Evolutionary conservation across 2,329 filamentous ascomycete species (phyloP), one percentile per base, ranked within the genome.

Genomic region (Fusarium bactridioides): DNA sequence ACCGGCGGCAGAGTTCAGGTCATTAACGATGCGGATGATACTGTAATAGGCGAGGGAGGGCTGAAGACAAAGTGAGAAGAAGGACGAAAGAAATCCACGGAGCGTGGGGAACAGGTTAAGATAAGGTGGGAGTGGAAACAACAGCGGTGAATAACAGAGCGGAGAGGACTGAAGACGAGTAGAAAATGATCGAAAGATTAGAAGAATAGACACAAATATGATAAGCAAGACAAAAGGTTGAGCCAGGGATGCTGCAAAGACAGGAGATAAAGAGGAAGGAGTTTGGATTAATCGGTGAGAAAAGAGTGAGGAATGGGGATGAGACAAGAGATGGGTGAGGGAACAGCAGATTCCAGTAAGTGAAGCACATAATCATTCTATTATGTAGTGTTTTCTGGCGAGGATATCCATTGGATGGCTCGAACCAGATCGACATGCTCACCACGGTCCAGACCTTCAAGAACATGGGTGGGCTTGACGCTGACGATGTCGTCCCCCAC

Each of bases 1-100:
- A 76, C 86, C 85, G 25, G 85, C 83, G 12, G 86, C 86, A 23
- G 86, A 83, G 67, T 80, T 87, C 76, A 80, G 78, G 43, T 84
- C 80, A 57, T 57, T n/a, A n/a, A n/a, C 83, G 82, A 3, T 88
- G 86, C 76, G 75, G 82, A 10, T 25, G 43, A 33, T 33, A 33
- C 31, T 33, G 31, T 33, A 33, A 35, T n/a, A 44, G 63, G 48
- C 41, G 61, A 86, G 86, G 19, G 86, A 85, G 10, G 86, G 35
- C 84, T 81, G 45, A 80, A 53, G 54, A 61, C 38, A 80, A 87
- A 70, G 82, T 87, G 11, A 78, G 76, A 58, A 86, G 87, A 66
- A 80, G 76, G 38, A 79, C 86, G 29, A 63, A 63, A 69, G 51
- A 76, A 67, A 41, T 47, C 66, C 69, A 41, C 61, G 43, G 29